These are phyloP conservation scores for Eucalyptus caleyi DNA, from an alignment of 345 rosid species.

Conservation along the genomic window DNA sequence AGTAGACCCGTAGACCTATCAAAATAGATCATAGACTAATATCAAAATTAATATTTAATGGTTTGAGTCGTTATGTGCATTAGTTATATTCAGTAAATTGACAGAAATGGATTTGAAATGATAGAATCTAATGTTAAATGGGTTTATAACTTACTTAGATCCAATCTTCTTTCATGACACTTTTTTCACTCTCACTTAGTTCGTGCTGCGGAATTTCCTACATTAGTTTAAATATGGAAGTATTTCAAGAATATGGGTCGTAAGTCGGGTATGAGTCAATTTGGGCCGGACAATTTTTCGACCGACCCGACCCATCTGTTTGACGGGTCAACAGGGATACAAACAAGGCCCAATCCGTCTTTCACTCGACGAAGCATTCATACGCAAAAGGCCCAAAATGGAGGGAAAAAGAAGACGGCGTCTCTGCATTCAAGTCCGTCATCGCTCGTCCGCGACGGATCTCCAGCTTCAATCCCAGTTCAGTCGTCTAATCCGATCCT, in stretches of 20 bases:
- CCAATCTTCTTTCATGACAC: background rate
- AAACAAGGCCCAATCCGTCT: background rate
- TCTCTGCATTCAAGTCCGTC: background rate
- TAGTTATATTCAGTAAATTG: too few species aligned
- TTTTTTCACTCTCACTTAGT: background rate
- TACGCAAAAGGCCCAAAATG: background rate
- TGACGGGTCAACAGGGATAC: background rate
- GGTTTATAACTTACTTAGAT: too few species aligned
- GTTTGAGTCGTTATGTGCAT: accelerated
- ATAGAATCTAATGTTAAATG: accelerated
- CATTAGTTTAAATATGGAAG: too few species aligned
- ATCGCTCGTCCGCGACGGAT: background rate
- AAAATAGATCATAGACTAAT: too few species aligned
- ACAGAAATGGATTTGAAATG: accelerated
- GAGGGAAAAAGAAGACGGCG: background rate
- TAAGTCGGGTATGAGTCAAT: background rate
- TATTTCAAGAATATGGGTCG: accelerated
- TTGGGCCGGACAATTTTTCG: background rate
- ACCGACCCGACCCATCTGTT: background rate
- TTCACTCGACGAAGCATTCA: background rate
- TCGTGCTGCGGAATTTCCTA: background rate
- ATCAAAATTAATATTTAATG: too few species aligned
- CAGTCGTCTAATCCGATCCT: background rate
- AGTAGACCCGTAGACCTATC: background rate
- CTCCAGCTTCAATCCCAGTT: background rate